A percentile compares a stretch with the other conserved stretches of the same genome.
Evolutionary conservation across 1,284 basidiomycete species (phyloP).

Genomic region (Athelia psychrophila): DNA sequence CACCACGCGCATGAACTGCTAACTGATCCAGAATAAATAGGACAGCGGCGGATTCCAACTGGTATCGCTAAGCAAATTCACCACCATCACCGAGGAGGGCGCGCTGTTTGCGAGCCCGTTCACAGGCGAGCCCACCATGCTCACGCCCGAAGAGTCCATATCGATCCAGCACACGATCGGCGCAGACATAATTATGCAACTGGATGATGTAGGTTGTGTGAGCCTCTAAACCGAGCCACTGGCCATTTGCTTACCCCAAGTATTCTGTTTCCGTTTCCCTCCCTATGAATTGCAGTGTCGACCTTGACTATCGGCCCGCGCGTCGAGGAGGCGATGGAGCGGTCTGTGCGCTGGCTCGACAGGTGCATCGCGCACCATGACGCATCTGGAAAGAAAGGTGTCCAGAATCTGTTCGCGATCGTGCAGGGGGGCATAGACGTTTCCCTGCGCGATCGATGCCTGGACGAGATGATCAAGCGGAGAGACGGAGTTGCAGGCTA

Average conservation of each 20-base stretch:
- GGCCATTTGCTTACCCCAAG: constrained; percentile 2
- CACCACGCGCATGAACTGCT: constrained; percentile 1
- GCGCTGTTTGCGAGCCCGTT: constrained; percentile 82
- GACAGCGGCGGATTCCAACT: constrained; percentile 87
- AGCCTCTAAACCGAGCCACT: constrained; percentile 21
- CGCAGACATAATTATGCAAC: constrained; percentile 89
- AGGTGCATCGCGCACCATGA: constrained; percentile 76
- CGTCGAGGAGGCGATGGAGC: constrained; percentile 80
- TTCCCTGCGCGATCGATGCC: constrained; percentile 64
- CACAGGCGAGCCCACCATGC: constrained; percentile 78
- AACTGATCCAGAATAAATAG: constrained; percentile 29
- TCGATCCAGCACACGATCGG: constrained; percentile 85
- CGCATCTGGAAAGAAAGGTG: constrained; percentile 53
- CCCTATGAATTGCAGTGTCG: constrained; percentile 63
- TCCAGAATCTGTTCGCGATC: constrained; percentile 84
- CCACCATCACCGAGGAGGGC: constrained; percentile 81
- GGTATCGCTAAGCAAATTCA: constrained; percentile 81
- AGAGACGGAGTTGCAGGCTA: constrained; percentile 74
- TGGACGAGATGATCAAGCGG: constrained; percentile 77
- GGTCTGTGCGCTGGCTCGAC: constrained; percentile 83
- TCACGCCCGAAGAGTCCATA: constrained; percentile 86
- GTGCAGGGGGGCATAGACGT: constrained; percentile 81
- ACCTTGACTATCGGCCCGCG: constrained; percentile 73
- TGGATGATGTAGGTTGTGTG: constrained; percentile 88
- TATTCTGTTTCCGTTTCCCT: constrained; percentile 4